phyloP scores from a whole-genome alignment of 257 asterid species.

The Capsicum chinense region DNA sequence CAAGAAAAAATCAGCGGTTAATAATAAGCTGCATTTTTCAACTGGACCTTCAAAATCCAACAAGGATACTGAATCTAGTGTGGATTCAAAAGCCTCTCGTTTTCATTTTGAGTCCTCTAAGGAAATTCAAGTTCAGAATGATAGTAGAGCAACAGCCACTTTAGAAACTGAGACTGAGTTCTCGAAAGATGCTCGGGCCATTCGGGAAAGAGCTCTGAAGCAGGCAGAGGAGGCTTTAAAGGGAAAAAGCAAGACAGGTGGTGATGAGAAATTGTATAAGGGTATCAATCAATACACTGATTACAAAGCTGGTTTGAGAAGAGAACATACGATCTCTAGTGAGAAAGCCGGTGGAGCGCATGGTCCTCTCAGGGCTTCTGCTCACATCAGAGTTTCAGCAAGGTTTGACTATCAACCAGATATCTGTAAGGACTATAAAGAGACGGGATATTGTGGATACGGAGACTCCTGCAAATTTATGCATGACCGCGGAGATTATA shows the following conservation, averaged over 20 bases:
- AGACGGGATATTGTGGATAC: conserved; percentile 96
- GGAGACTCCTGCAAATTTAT: conserved; percentile 95
- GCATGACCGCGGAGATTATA: conserved; percentile 97
- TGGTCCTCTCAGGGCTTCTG: conserved; percentile 94
- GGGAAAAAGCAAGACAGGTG: conserved; percentile 6
- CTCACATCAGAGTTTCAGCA: conserved; percentile 89
- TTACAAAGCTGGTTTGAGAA: conserved; percentile 88
- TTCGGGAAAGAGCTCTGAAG: conserved; percentile 21
- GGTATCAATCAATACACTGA: conserved; percentile 84
- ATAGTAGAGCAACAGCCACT: conserved; percentile 6
- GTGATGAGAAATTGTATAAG: conserved; percentile 7
- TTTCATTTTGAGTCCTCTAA: conserved; percentile 21
- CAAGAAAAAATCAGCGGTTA: neutral
- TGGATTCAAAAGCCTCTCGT: conserved; percentile 4
- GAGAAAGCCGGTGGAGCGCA: conserved; percentile 97
- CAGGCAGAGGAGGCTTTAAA: conserved; percentile 13
- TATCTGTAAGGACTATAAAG: conserved; percentile 92
- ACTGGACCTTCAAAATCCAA: neutral
- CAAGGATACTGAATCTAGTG: neutral
- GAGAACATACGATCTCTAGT: conserved; percentile 84
- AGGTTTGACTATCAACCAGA: conserved; percentile 98
- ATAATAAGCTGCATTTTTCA: neutral
- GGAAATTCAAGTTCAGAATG: conserved; percentile 23
- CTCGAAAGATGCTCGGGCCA: neutral
- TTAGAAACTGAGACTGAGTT: conserved; percentile 8